A percentile compares a stretch with the other conserved stretches of the same genome.
phyloP scores from a whole-genome alignment of 768 basidiomycete genomes.

The Podaxis carcinomalis region DNA sequence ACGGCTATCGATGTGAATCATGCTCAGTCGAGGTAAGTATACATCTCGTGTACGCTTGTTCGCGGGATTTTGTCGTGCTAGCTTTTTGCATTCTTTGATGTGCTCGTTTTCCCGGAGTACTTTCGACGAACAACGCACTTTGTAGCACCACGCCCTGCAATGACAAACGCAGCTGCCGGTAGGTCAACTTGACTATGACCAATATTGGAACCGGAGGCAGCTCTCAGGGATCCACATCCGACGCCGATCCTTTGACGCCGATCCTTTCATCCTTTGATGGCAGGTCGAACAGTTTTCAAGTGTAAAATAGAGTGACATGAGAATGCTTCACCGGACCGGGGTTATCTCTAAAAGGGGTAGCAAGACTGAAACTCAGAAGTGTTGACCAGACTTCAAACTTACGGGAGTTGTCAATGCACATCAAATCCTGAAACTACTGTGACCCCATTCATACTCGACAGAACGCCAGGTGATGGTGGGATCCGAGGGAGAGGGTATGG shows the following conservation, averaged over 20 bases:
- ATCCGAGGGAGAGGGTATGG: constrained; percentile 24
- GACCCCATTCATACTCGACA: constrained; percentile 33
- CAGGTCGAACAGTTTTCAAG: constrained; percentile 7
- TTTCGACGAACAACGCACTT: too few species aligned
- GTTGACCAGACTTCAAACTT: constrained; percentile 8
- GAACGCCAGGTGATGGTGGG: not conserved
- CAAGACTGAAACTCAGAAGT: constrained; percentile 6
- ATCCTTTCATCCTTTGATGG: constrained; percentile 13
- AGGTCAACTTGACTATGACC: not conserved
- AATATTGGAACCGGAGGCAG: not conserved
- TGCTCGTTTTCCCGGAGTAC: too few species aligned
- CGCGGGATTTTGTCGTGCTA: too few species aligned
- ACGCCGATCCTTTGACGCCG: not conserved
- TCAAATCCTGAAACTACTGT: constrained; percentile 33
- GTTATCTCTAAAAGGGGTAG: constrained; percentile 29
- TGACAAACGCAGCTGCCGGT: not conserved
- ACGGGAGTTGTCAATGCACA: constrained; percentile 33
- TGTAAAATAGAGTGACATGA: too few species aligned
- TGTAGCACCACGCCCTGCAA: too few species aligned
- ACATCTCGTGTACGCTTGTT: too few species aligned
- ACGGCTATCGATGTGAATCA: too few species aligned
- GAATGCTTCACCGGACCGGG: constrained; percentile 7
- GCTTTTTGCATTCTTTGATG: too few species aligned
- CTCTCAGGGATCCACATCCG: not conserved
- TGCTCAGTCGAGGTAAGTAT: too few species aligned